Evolutionary conservation across 2,329 filamentous ascomycete species (phyloP), one percentile per base, ranked within the genome.

Genomic region (Bipolaris cookei): DNA sequence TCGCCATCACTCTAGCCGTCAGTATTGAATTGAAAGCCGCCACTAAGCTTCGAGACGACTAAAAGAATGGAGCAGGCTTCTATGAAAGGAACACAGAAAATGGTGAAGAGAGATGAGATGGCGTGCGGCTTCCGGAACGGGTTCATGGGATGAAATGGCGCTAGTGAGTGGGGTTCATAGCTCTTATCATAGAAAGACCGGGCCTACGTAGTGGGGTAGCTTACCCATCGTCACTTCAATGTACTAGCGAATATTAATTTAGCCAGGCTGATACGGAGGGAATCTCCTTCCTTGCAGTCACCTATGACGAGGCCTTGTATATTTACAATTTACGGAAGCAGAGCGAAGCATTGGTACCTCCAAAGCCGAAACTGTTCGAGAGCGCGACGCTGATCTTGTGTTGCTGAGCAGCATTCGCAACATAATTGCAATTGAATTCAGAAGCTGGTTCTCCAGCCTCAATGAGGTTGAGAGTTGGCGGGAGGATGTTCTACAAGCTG

Each of bases 281-380:
- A 10, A 18, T 14, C 6, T 45, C 20, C 7, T 30, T 13, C 3
- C 4, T 6, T 32, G n/a, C 8, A 18, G 28, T 4, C 7, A 4
- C 28, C 10, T 30, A 0, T 20, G n/a, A 20, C 1, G 2, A 45
- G 8, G 14, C 13, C 18, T 25, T 34, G 18, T 37, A 41, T 45
- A 46, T 23, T 49, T 73, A 77, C 56, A 73, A 51, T 63, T 80
- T 83, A 6, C 83, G 83, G 68, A 98, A 94, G 50, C 92, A 92
- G 35, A 99, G 80, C 51, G 88, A 92, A 39, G 94, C 93, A 79
- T 99, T 99, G 1, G 94, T 98, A 14, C 95, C 95, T 10, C 95
- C 95, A 79, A 99, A 99, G 0, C 95, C 95, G 78, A 99, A 99
- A 74, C 94, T 98, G 71, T 99, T 99, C 3, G 91, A 95, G 56